phyloP scores from a whole-genome alignment of 352 stramenopile genomes.

The Globisporangium yorkense region DNA sequence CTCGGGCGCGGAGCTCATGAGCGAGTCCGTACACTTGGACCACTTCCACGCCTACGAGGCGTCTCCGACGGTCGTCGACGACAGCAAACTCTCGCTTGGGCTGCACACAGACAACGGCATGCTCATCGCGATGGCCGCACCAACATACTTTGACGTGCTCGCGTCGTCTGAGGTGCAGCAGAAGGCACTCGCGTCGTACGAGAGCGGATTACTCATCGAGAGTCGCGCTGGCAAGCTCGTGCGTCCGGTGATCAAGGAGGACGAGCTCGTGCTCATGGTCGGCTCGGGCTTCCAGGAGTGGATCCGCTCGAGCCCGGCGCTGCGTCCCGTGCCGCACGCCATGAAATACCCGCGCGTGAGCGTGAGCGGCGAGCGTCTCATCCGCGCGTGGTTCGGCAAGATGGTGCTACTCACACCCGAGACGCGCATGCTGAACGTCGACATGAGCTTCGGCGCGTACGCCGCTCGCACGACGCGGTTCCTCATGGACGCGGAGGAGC shows the following conservation, averaged over 20 bases:
- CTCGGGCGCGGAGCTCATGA: conserved; percentile 30
- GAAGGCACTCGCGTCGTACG: conserved; percentile 17
- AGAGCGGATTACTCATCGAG: conserved; percentile 41
- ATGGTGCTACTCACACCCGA: conserved; percentile 51
- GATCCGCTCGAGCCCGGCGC: conserved; percentile 31
- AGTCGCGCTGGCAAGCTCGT: conserved; percentile 19
- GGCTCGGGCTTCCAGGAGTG: conserved; percentile 36
- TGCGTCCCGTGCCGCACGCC: conserved; percentile 50
- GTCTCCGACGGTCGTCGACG: conserved; percentile 4
- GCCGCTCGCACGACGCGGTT: conserved; percentile 32
- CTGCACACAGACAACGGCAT: conserved; percentile 57
- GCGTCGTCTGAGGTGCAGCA: conserved; percentile 12
- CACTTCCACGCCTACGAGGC: conserved; percentile 67
- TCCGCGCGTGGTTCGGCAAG: conserved; percentile 56
- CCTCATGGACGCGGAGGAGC: conserved; percentile 7
- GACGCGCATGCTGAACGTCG: conserved; percentile 27
- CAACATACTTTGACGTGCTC: conserved; percentile 37
- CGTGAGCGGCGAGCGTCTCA: conserved; percentile 14
- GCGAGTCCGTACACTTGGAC: conserved; percentile 40
- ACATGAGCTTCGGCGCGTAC: conserved; percentile 32
- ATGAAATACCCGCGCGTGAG: conserved; percentile 47
- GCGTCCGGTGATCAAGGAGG: conserved; percentile 39
- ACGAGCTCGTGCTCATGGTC: conserved; percentile 58
- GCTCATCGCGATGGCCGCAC: conserved; percentile 46
- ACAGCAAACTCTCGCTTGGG: conserved; percentile 34